phyloP scores from a whole-genome alignment of 176 grass and related monocot species.

The Triticum monococcum region DNA sequence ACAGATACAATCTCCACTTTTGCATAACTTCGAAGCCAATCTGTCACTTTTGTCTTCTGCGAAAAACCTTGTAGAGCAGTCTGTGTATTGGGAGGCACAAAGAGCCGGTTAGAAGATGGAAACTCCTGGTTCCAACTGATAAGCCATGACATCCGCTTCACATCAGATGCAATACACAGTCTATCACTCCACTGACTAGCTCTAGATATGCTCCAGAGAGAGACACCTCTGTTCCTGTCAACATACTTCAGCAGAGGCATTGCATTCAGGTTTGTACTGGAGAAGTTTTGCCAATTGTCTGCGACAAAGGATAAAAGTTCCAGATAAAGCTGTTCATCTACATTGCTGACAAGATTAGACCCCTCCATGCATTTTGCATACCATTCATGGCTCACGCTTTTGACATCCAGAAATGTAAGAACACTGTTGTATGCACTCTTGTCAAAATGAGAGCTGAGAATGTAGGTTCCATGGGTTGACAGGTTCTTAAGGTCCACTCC shows the following conservation, averaged over 20 bases:
- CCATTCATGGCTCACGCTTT: slow-evolving; percentile 42
- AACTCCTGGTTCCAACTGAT: slow-evolving; percentile 63
- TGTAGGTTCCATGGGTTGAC: slow-evolving; percentile 55
- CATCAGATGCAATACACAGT: slow-evolving; percentile 47
- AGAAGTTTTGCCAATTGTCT: slow-evolving; percentile 28
- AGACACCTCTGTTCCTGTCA: slow-evolving; percentile 12
- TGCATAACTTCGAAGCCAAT: slow-evolving; percentile 43
- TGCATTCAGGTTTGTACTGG: slow-evolving; percentile 20
- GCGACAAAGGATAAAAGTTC: slow-evolving; percentile 53
- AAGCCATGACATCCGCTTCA: slow-evolving; percentile 43
- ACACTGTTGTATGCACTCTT: slow-evolving; percentile 33
- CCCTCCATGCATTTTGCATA: slow-evolving; percentile 65
- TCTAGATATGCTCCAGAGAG: slow-evolving; percentile 43
- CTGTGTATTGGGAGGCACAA: slow-evolving; percentile 43
- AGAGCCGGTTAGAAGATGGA: slow-evolving; percentile 25
- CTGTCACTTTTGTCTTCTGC: background rate
- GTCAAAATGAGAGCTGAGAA: slow-evolving; percentile 63
- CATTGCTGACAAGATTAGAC: slow-evolving; percentile 42
- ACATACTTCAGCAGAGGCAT: slow-evolving; percentile 58
- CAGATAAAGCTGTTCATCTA: slow-evolving; percentile 48
- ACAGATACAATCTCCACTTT: slow-evolving; percentile 43
- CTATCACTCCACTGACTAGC: background rate
- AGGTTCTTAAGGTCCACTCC: slow-evolving; percentile 41
- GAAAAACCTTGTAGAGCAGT: slow-evolving; percentile 11
- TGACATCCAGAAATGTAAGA: slow-evolving; percentile 52